phyloP scores from a whole-genome alignment of 108 stramenopile species.

The Schizochytrium sp. region DNA sequence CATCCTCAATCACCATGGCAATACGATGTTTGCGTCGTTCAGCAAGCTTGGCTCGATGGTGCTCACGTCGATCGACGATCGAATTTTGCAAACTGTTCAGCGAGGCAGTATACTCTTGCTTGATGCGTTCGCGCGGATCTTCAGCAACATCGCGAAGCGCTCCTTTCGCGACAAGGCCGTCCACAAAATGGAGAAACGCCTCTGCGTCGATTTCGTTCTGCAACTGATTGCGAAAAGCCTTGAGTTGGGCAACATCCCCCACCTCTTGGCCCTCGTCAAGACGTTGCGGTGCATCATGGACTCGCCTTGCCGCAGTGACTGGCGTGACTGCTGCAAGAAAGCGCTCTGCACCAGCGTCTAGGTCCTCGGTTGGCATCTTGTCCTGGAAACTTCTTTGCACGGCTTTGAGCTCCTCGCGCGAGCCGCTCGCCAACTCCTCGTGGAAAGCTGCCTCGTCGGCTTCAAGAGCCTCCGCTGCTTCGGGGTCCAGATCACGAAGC shows the following conservation, averaged over 20 bases:
- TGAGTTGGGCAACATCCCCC: not conserved
- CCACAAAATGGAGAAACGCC: not conserved
- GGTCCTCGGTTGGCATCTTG: not conserved
- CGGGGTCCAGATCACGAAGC: not conserved
- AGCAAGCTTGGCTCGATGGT: not conserved
- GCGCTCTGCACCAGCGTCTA: not conserved
- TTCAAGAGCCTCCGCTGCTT: not conserved
- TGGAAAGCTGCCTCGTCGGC: not conserved
- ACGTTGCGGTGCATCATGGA: not conserved
- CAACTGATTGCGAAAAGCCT: not conserved
- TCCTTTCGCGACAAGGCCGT: not conserved
- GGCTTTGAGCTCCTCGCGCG: not conserved
- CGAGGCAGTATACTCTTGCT: not conserved
- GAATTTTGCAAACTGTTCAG: not conserved
- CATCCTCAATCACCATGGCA: not conserved
- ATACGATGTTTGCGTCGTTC: not conserved
- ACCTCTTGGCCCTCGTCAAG: not conserved
- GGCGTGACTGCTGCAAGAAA: not conserved
- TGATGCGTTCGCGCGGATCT: not conserved
- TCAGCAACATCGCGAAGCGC: not conserved
- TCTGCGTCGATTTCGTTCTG: not conserved
- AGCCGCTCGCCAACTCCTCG: not conserved
- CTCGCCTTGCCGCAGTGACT: not conserved
- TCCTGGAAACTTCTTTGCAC: not conserved
- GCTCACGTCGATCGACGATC: not conserved